phyloP scores from a whole-genome alignment of 805 yeast species.

The Saccharomycopsis microspora region DNA sequence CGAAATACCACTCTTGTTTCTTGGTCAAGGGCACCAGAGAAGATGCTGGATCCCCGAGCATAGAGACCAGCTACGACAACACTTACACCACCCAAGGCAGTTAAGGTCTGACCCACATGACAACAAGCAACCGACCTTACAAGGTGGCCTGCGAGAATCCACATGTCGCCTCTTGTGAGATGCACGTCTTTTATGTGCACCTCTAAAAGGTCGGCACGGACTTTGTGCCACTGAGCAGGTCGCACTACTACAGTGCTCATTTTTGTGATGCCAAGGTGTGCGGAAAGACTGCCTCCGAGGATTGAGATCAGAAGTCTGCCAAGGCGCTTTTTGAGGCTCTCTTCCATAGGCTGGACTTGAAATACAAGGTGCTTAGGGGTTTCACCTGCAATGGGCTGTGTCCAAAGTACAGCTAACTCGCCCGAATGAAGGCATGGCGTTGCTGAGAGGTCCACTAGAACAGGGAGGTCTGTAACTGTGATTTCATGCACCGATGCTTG shows the following conservation, averaged over 20 bases:
- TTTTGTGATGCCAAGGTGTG: conserved; percentile 51
- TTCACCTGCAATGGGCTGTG: conserved; percentile 19
- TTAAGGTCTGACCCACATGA: conserved; percentile 25
- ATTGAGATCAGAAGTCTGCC: conserved; percentile 38
- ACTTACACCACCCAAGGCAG: conserved; percentile 51
- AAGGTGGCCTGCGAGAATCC: conserved; percentile 68
- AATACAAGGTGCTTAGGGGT: conserved; percentile 26
- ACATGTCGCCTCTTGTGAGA: conserved; percentile 85
- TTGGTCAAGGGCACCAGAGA: conserved; percentile 65
- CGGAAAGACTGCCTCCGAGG: conserved; percentile 46
- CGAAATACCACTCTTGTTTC: conserved; percentile 76
- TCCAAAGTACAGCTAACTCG: conserved; percentile 59
- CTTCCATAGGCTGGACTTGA: conserved; percentile 28
- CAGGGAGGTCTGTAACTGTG: conserved; percentile 43
- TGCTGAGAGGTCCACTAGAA: conserved; percentile 47
- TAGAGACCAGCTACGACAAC: conserved; percentile 51
- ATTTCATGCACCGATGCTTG: conserved; percentile 52
- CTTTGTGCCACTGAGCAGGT: conserved; percentile 27
- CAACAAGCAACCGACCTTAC: conserved; percentile 48
- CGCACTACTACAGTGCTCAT: conserved; percentile 55
- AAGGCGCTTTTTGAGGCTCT: conserved; percentile 23
- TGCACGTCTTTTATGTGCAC: conserved; percentile 69
- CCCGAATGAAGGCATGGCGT: conserved; percentile 63
- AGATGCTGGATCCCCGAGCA: conserved; percentile 53
- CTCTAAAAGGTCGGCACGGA: conserved; percentile 77